Base-by-base conservation (phyloP, 345 rosid genomes). In the Melastoma malabathricum region DNA sequence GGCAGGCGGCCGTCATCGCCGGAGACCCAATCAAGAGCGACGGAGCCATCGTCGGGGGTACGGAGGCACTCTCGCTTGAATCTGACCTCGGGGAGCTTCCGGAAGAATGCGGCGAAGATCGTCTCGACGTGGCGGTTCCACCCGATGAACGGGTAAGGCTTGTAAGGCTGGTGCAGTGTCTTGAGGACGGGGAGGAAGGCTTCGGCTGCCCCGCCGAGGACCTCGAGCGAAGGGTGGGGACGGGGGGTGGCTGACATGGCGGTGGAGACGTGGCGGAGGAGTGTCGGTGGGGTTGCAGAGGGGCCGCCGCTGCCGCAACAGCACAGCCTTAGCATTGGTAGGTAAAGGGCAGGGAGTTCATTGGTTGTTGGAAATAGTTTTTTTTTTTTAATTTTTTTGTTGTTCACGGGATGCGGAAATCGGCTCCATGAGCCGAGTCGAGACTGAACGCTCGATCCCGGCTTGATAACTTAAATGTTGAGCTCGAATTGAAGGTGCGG, bases 11-110 rank as follows among this genome's bases (percentile, higher is more conserved):
- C 63, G 25, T 64, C 64, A 59, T 78, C 83, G 25, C 89, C 83
- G 52, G 81, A 63, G 43, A 76, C 75, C 89, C 85, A 78, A 47
- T 82, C 89, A 55, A 82, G 74, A 25, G 89, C 65, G 56, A 82
- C 68, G 54, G 72, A 48, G 15, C 82, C 80, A 49, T 61, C 73
- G 48, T 78, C 89, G 14, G 47, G 66, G 29, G 73, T 77, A 7
- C 72, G 80, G 53, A 82, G 63, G 60, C 82, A 78, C 68, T 74
- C 80, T 3, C 82, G 77, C 48, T 65, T 77, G 66, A 60, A 59
- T 49, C 64, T 59, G 61, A 70, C 72, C 13, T 60, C 57, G 0
- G 89, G 79, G 22, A 58, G 54, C 20, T 65, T 29, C 45, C 84
- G 77, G 16, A 65, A 74, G 59, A 76, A 72, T 15, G 84, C 52